Evolutionary conservation across 1,284 basidiomycete species (phyloP).

Genomic region (Ustilago esculenta): DNA sequence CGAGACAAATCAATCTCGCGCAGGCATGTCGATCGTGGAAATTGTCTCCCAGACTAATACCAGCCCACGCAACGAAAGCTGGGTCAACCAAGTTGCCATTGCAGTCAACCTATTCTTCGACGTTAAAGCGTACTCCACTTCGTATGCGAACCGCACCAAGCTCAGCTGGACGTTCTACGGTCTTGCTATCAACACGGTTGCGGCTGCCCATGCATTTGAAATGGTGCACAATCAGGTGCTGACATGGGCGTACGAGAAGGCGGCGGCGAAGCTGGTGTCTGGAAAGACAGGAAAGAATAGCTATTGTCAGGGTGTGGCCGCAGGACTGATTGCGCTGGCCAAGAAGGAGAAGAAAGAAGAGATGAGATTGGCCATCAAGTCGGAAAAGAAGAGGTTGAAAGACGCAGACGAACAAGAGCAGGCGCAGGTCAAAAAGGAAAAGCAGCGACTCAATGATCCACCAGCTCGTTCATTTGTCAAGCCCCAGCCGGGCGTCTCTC

Average conservation of each 20-base stretch:
- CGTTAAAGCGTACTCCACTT: constrained; percentile 45
- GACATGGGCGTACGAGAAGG: constrained; percentile 40
- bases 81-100: constrained; percentile 43
- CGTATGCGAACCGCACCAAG: constrained; percentile 27
- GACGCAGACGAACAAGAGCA: constrained; percentile 19
- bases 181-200: constrained; percentile 49
- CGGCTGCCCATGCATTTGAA: constrained; percentile 53
- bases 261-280: constrained; percentile 1
- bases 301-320: constrained; percentile 43
- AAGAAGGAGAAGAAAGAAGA: constrained; percentile 53
- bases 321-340: constrained; percentile 40
- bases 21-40: constrained; percentile 43
- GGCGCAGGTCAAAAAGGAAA: constrained; percentile 20
- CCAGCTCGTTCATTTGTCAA: too few relatives aligned
- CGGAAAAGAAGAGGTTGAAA: constrained; percentile 40
- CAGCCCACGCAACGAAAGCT: constrained; percentile 37
- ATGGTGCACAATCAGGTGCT: constrained; percentile 56
- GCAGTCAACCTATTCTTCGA: constrained; percentile 49
- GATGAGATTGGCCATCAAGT: constrained; percentile 39
- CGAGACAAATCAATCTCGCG: constrained; percentile 24
- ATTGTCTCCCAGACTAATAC: constrained; percentile 41
- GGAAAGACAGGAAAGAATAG: constrained; percentile 47
- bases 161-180: constrained; percentile 55
- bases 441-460: constrained; percentile 17
- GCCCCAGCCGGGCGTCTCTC: not conserved